phyloP scores from a whole-genome alignment of 352 stramenopile genomes.

The Aphanomyces stellatus region DNA sequence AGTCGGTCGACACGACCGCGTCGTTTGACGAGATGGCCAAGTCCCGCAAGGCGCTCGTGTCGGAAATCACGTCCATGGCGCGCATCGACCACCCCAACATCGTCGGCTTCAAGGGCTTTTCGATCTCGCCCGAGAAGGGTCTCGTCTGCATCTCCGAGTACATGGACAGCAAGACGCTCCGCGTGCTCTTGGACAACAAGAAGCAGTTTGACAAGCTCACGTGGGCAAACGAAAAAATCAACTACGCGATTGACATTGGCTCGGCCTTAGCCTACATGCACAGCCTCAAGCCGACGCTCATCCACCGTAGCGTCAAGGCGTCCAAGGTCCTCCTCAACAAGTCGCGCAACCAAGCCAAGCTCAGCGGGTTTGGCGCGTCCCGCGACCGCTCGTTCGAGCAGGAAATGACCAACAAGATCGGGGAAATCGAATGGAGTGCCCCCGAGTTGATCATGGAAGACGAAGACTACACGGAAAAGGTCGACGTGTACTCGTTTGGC shows the following conservation, averaged over 20 bases:
- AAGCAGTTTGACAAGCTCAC: slow-evolving; percentile 13
- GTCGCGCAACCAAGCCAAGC: slow-evolving; percentile 33
- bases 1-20: not conserved
- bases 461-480: slow-evolving; percentile 18
- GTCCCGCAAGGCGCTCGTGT: slow-evolving; percentile 2
- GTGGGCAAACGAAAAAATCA: slow-evolving; percentile 29
- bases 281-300: slow-evolving; percentile 7
- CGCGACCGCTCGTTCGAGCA: slow-evolving; percentile 30
- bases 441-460: slow-evolving; percentile 42
- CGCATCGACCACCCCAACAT: slow-evolving; percentile 7
- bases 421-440: slow-evolving; percentile 42
- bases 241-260: slow-evolving; percentile 25
- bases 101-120: slow-evolving; percentile 7
- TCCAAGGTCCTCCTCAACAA: slow-evolving; percentile 40
- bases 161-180: slow-evolving; percentile 4
- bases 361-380: slow-evolving; percentile 54
- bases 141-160: not conserved
- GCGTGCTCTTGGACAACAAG: not conserved
- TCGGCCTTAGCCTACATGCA: slow-evolving; percentile 31
- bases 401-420: slow-evolving; percentile 41
- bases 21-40: not conserved
- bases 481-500: slow-evolving; percentile 18
- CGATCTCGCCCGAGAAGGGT: not conserved
- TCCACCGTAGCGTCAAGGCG: slow-evolving; percentile 56
- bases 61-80: not conserved